phyloP scores from a whole-genome alignment of 305 asterid genomes.

The Ruellia speciosa region DNA sequence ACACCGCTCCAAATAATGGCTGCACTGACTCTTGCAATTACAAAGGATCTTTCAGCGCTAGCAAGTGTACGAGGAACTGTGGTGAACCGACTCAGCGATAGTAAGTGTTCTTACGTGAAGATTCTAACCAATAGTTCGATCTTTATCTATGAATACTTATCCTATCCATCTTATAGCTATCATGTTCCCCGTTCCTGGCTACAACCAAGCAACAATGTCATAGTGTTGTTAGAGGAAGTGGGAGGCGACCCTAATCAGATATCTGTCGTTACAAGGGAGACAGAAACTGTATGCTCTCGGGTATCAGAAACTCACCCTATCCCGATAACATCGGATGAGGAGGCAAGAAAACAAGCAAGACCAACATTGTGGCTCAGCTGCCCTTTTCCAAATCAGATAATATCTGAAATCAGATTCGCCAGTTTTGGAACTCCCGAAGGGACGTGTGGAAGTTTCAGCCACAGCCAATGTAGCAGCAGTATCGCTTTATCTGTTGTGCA shows the following conservation, averaged over 20 bases:
- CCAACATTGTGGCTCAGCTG: constrained; percentile 59
- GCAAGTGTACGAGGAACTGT: constrained; percentile 48
- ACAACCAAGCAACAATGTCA: constrained; percentile 50
- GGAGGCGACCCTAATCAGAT: constrained; percentile 85
- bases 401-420: constrained; percentile 69
- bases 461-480: constrained; percentile 68
- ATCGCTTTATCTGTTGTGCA: constrained; percentile 48
- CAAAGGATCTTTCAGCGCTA: constrained; percentile 34
- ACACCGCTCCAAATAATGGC: constrained; percentile 27
- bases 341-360: constrained; percentile 28
- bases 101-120: constrained; percentile 27
- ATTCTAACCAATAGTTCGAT: neutral
- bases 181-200: constrained; percentile 96
- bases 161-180: constrained; percentile 33
- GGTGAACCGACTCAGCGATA: constrained; percentile 55
- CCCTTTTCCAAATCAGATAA: constrained; percentile 59
- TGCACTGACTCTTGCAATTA: constrained; percentile 48
- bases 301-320: constrained; percentile 69
- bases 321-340: constrained; percentile 51
- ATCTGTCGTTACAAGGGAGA: constrained; percentile 56
- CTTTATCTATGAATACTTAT: neutral
- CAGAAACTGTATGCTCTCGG: constrained; percentile 51
- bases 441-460: constrained; percentile 73
- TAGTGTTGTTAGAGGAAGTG: constrained; percentile 77
- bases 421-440: constrained; percentile 96